Evolutionary conservation across 768 basidiomycete genomes (phyloP), one percentile per base, ranked within the genome.

Genomic region (button mushroom (Agaricus bisporus)): DNA sequence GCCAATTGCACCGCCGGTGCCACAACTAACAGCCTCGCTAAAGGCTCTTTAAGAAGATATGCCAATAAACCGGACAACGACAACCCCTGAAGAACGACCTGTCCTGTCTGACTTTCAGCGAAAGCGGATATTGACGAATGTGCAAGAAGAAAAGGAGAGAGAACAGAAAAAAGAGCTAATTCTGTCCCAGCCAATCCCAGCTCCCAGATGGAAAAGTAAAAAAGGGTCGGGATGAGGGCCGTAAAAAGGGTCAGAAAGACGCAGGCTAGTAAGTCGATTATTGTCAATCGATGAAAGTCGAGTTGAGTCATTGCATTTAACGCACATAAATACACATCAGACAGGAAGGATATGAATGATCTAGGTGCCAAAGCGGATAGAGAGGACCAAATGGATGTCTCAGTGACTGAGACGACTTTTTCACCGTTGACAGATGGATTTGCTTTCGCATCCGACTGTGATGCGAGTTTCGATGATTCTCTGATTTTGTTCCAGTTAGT

Each of bases 201-300:
- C 63, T 91, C 79, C 92, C 92, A 94, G 17, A 95, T 82, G 22
- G 89, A 92, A 70, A 91, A 95, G 69, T 94, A 95, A 72, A 95
- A 95, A 3, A 95, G 73, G 3, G 88, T 83, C 1, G 86, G 84
- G 5, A 85, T 79, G 17, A 93, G 80, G 3, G 82, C 77, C 1
- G 92, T 94, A 64, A 88, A 82, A 45, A 89, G 76, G 1, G 91
- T 88, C 88, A 88, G 91, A 66, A 86, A 90, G 15, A 87, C 71
- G 62, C 84, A 91, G 4, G 86, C 88, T 91, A 52, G 41, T 22
- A 36, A 36, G 29, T 17, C 12, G 41, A 32, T 32, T 35, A n/a
- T 28, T 26, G 26, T 11, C 44, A 38, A 45, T 63, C 38, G 61
- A 25, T 20, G 58, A n/a, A 18, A 50, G 51, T 49, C 38, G 46